Evolutionary conservation across 2,329 filamentous ascomycete species (phyloP).

Genomic region (Penicillium sclerotiorum): DNA sequence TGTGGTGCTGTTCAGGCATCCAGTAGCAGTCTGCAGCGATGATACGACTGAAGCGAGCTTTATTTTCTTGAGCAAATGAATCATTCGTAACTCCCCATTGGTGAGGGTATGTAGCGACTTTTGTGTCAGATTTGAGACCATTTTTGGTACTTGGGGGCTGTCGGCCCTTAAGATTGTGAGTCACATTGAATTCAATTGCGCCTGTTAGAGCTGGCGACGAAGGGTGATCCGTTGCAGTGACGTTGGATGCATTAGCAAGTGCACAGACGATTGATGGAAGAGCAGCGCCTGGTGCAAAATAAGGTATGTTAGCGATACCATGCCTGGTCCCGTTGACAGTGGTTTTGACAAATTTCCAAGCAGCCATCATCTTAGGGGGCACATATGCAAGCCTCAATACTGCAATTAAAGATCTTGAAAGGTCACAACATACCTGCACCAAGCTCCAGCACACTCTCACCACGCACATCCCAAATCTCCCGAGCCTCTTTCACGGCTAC

Average conservation of each 20-base stretch:
- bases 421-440: constrained; percentile 66
- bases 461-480: constrained; percentile 48
- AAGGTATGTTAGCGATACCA: no score
- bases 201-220: constrained; percentile 44
- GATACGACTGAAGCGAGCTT: constrained; percentile 54
- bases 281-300: constrained; percentile 42
- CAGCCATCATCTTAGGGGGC: no score
- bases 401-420: no score
- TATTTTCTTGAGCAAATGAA: constrained; percentile 41
- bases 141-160: not conserved
- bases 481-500: constrained; percentile 16
- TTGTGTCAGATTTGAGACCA: not conserved
- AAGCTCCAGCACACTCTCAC: constrained; percentile 58
- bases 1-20: constrained; percentile 60
- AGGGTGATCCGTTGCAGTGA: constrained; percentile 57
- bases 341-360: no score
- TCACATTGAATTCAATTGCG: constrained; percentile 51
- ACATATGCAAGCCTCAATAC: no score
- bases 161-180: constrained; percentile 45
- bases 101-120: constrained; percentile 52
- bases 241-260: constrained; percentile 39
- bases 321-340: no score
- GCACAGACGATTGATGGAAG: constrained; percentile 44
- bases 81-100: constrained; percentile 54
- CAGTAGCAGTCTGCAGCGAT: constrained; percentile 64